Base-by-base conservation (phyloP, 169 alveolate genomes). In the Eimeria sp. region DNA sequence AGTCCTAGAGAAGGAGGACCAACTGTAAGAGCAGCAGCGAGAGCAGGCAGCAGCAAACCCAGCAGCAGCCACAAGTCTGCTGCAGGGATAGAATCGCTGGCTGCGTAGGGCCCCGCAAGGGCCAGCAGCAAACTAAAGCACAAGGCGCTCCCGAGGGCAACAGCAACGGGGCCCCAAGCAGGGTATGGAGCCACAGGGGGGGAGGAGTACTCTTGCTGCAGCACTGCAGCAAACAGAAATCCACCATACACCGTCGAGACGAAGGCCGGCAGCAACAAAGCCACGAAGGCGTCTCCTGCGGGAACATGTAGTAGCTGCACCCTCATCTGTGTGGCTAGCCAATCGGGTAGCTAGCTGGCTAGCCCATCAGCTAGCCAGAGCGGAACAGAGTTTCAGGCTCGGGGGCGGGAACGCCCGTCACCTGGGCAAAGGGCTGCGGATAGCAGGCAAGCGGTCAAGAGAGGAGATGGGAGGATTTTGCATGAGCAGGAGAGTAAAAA, bases 251-350 rank as follows among this genome's bases (percentile, higher is more conserved):
- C 60, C 60, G 91, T 62, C 56, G 78, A 85, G 76, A 85, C 37
- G 62, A 85, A 85, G 76, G 91, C 76, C 40, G 91, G 91, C 40
- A 62, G 76, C 91, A 85, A 62, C 74, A 85, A 78, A 33, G 91
- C 91, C 91, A 85, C 76, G 60, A 37, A 62, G 62, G 78, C 91
- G 58, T 60, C 91, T 56, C 91, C 80, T 30, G 91, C 60, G 64
- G 91, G 91, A 62, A 85, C 66, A 85, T 85, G 91, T 30, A 85
- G 91, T 80, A 56, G 68, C 37, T 85, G 91, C 80, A 62, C 74
- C 91, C 91, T 49, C 91, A 85, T 85, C 87, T 77, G 87, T 77
- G 87, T 46, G 6, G 58, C 87, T 49, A 40, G 87, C 66, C 25
- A 49, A 43, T 49, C 25, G 43, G 58, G 37, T 43, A 46, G 87